Base-by-base conservation (phyloP, 352 stramenopile species). In the Globisporangium splendens region DNA sequence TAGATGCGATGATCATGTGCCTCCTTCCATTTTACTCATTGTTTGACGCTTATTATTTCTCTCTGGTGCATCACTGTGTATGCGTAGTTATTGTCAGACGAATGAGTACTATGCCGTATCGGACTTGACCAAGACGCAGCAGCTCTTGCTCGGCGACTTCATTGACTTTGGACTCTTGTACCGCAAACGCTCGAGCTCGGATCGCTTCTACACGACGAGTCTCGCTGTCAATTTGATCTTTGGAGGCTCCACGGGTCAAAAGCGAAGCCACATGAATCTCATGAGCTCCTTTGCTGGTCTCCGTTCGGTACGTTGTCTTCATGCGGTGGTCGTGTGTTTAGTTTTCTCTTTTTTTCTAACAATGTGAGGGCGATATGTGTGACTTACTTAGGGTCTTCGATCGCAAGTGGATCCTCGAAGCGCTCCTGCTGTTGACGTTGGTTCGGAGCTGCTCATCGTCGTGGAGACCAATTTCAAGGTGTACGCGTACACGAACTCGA, bases 401-500 rank as follows among this genome's bases (percentile, higher is more conserved):
- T 79, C 74, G 7, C 77, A 84, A 50, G 56, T 74, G 7, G 62
- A 80, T 21, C 70, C 72, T 6, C 69, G 65, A 2, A 68, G 69
- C 2, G 67, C 60, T 15, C 69, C 75, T 15, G 62, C 59, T 0
- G 35, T 69, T 1, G 72, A 82, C 31, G 63, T 78, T 28, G 70
- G 63, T 14, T 75, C 72, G 17, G 65, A 80, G 33, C 54, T 85
- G 46, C 66, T 75, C 14, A 77, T 96, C 43, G 86, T 96, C 24
- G 89, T 96, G 28, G 88, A 97, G 69, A 97, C 90, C 31, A 97
- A 97, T 61, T 97, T 96, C 65, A 95, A 97, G 69, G 68, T 96
- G 8, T 95, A 97, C 63, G 86, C 86, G 10, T 97, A 97, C 75
- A 96, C 90, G 18, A 67, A 73, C 33, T 96, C 87, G 22, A 91